Base-by-base conservation (phyloP, 495 filamentous ascomycete species). In the Penicillium roqueforti region DNA sequence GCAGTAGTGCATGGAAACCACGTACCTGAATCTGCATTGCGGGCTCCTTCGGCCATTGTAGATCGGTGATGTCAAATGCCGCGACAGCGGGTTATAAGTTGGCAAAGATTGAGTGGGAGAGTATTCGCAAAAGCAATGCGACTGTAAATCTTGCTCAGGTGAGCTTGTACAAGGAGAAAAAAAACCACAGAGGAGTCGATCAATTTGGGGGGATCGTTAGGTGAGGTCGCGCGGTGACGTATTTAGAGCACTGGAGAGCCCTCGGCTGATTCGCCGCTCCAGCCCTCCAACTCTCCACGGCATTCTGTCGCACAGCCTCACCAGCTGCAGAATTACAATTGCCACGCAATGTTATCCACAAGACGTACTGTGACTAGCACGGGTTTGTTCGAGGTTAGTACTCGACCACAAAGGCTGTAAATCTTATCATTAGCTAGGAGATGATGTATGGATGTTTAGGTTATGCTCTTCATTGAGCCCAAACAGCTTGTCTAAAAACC, bases 211-310 rank as follows among this genome's bases (percentile, higher is more conserved):
- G 50, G 43, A 46, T 32, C 29, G 44, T 49, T 53, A 69, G 51
- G 52, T 67, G 69, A 72, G 66, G 68, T 72, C 67, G 68, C 67
- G 65, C 65, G 58, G 68, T 74, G 69, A 72, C 69, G 69, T 72
- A 70, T 63, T 66, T 68, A 67, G 58, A 51, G 49, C 42, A 59
- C 54, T 57, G 53, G 56, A 45, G 59, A 56, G 64, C 62, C 55
- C 53, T 56, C 45, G 54, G 43, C 51, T 58, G 64, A 53, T 56
- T 56, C 59, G 65, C 53, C 58, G 26, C 38, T 51, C n/a, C 20
- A 52, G 38, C 19, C 36, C 47, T 40, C 23, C 26, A 31, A 31
- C 28, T 40, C 34, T 38, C 29, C 46, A 49, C 46, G 32, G 31
- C 13, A 14, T 50, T 50, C 34, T 50, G 47, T 50, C 32, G 23